Evolutionary conservation across 305 asterid genomes (phyloP).

Genomic region (Solanum hybrid): DNA sequence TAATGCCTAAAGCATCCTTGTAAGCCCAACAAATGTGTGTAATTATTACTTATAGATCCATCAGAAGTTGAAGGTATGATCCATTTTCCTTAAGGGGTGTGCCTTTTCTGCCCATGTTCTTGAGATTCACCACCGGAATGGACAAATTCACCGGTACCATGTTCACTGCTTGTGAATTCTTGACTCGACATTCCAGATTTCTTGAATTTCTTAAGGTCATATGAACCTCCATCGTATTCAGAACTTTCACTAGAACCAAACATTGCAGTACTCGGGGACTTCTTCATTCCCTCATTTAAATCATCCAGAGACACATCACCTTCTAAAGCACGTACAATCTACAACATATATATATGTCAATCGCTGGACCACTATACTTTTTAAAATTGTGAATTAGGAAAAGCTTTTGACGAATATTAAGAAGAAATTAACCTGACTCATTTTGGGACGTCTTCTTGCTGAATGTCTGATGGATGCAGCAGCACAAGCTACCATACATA

Average conservation of each 20-base stretch:
- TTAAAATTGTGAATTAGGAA: not conserved
- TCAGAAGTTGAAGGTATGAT: not conserved
- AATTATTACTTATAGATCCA: not conserved
- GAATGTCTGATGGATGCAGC: constrained; percentile 50
- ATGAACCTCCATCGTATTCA: constrained; percentile 9
- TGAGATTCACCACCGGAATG: constrained; percentile 3
- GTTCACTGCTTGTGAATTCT: constrained; percentile 18
- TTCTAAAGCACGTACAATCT: constrained; percentile 63
- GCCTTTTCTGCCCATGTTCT: not conserved
- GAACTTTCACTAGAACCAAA: constrained; percentile 18
- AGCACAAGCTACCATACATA: constrained; percentile 45
- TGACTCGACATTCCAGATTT: constrained; percentile 9
- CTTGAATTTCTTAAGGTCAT: constrained; percentile 10
- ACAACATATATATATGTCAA: not conserved
- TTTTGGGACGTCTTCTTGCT: constrained; percentile 53
- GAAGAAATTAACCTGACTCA: constrained; percentile 47
- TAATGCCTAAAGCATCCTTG: not conserved
- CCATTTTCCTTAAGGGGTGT: constrained; percentile 1
- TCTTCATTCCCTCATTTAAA: constrained; percentile 25
- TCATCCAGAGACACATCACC: constrained; percentile 49
- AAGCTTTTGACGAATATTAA: not conserved
- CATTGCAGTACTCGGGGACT: constrained; percentile 12
- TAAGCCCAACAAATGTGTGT: not conserved
- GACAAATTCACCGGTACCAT: constrained; percentile 5
- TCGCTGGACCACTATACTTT: not conserved